Evolutionary conservation across 345 rosid species (phyloP), one percentile per base, ranked within the genome.

Genomic region (Hevea brasiliensis): DNA sequence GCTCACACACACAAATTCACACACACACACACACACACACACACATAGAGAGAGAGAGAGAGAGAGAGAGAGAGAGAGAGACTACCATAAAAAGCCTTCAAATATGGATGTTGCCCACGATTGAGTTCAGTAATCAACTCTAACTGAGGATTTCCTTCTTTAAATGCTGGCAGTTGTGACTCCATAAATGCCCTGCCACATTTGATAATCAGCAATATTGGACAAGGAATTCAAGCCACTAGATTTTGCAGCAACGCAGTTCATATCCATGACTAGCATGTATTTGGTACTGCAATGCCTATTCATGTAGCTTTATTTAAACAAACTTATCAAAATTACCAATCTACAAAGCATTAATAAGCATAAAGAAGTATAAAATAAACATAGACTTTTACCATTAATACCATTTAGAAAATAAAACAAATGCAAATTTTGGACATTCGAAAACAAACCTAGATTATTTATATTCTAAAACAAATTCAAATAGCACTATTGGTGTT

Each of bases 81-180:
- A 88, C 81, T 85, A 94, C 97, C 86, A 84, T 89, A 94, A 20
- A 88, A 80, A 65, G 79, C 99, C 86, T 90, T 94, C 81, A 94
- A 76, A 67, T 64, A 83, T 50, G 97, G 98, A 87, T 88, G 98
- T 61, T 92, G 97, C 54, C 98, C 97, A 3, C 94, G 88, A 26
- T 85, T 80, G 41, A 86, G 90, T 79, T 94, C 98, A 1, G 88
- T 79, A 7, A 89, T 80, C 72, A 94, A 89, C 59, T 92, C 90
- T 15, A 92, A 82, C 74, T 92, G 97, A 66, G 98, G 94, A 74
- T 91, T 92, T 63, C 72, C 80, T 83, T 82, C 92, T 64, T 84
- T 87, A 23, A 91, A 82, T 50, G 81, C 72, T 32, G 92, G 90
- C 72, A 95, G 85, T 24, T 89, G 84, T 2, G 92, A 81, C 74